Percentiles rank a stretch among this genome's conserved stretches.
These are phyloP conservation scores for Eremochloa ophiuroides DNA, from an alignment of 176 grass and related monocot species.

Conservation along the genomic window DNA sequence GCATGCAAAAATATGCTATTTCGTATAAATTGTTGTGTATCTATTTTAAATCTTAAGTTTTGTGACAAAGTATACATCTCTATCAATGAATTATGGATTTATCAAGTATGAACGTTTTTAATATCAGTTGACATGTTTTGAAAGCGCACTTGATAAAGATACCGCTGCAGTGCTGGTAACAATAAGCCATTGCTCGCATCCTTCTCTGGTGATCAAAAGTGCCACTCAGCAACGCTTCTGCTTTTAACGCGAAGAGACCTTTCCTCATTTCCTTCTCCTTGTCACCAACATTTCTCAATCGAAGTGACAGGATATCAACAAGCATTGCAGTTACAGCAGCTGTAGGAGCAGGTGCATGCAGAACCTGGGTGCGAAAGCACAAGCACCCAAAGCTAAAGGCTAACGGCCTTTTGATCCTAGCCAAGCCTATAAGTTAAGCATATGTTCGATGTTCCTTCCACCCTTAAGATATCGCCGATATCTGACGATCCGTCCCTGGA, in stretches of 20 bases:
- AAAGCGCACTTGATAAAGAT: no score
- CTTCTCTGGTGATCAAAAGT: constrained; percentile 4
- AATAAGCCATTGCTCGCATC: background rate
- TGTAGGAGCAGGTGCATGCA: background rate
- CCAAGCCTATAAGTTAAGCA: constrained; percentile 11
- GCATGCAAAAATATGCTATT: no score
- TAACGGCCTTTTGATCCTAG: constrained; percentile 7
- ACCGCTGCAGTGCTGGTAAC: background rate
- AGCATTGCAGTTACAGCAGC: background rate
- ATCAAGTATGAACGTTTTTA: background rate
- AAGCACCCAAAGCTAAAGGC: constrained; percentile 27
- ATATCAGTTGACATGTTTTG: background rate
- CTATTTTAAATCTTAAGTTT: no score
- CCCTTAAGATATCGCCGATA: constrained; percentile 37
- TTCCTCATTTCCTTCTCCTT: background rate
- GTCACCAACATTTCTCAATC: background rate
- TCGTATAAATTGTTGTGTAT: no score
- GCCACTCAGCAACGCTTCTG: background rate
- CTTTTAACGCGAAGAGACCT: background rate
- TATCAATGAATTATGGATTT: background rate
- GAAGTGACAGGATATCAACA: background rate
- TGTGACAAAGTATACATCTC: background rate
- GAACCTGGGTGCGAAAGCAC: background rate
- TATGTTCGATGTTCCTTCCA: constrained; percentile 32
- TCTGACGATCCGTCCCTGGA: constrained; percentile 40